Evolutionary conservation across 2,329 filamentous ascomycete species (phyloP).

Genomic region (Colletotrichum sp.): DNA sequence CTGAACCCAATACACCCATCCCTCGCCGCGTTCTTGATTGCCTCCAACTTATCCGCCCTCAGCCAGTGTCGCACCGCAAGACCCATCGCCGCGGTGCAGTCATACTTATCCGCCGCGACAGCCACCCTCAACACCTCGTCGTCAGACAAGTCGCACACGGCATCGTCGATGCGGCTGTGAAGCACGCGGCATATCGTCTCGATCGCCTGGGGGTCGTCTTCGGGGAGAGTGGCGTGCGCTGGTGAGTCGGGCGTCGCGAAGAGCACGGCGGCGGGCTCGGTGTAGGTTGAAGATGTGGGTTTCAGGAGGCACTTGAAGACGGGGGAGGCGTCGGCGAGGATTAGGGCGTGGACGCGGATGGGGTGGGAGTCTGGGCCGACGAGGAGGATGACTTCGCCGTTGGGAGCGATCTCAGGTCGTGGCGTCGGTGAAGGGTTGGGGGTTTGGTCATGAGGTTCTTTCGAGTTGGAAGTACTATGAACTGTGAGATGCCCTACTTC

Average conservation of each 20-base stretch:
- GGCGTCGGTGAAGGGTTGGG: not conserved
- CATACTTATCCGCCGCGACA: not conserved
- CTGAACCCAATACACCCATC: not conserved
- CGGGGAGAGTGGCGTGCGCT: not conserved
- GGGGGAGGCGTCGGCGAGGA: not conserved
- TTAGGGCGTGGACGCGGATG: not conserved
- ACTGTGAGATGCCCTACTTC: accelerated
- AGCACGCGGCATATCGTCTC: not conserved
- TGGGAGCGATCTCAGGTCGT: not conserved
- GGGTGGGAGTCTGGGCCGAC: not conserved
- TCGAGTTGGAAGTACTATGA: not conserved
- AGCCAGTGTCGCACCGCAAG: not conserved
- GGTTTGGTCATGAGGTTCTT: too few relatives aligned
- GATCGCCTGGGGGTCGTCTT: not conserved
- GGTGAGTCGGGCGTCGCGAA: not conserved
- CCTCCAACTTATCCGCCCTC: not conserved
- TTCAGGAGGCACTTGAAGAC: not conserved
- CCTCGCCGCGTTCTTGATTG: not conserved
- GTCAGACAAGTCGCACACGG: not conserved
- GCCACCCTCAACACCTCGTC: not conserved
- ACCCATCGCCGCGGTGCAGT: not conserved
- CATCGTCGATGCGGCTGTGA: not conserved
- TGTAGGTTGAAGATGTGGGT: not conserved
- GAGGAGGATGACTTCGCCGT: not conserved
- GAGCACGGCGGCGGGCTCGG: not conserved